These are phyloP conservation scores for Saccharum officinarum DNA, from an alignment of 176 grass and related monocot genomes.

Conservation along the genomic window DNA sequence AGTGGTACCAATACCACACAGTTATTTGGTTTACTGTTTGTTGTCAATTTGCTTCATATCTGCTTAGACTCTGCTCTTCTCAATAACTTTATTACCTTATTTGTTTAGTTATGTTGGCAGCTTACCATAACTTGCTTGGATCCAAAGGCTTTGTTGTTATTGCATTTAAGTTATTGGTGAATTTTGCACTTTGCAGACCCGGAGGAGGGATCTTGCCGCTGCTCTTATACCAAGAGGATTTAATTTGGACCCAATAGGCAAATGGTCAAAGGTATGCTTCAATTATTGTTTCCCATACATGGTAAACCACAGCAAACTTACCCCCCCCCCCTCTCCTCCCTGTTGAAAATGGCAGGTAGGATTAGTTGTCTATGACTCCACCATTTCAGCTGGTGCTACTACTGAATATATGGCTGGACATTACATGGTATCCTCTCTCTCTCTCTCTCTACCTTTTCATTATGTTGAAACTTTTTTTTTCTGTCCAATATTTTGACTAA, in stretches of 20 bases:
- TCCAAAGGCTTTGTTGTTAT: background rate
- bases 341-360: slow-evolving; percentile 73
- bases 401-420: slow-evolving; percentile 99
- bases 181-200: slow-evolving; percentile 54
- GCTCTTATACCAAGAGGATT: slow-evolving; percentile 98
- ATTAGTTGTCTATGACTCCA: slow-evolving; percentile 94
- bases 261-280: slow-evolving; percentile 92
- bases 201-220: slow-evolving; percentile 94
- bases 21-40: background rate
- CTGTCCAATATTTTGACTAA: slow-evolving; percentile 10
- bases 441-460: slow-evolving; percentile 21
- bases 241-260: slow-evolving; percentile 95
- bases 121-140: background rate
- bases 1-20: background rate
- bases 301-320: background rate
- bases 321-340: background rate
- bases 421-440: slow-evolving; percentile 70
- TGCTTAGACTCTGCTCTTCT: background rate
- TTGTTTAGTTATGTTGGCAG: background rate
- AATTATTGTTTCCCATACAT: background rate
- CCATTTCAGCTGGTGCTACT: slow-evolving; percentile 88
- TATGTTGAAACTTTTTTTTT: slow-evolving; percentile 6
- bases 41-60: background rate
- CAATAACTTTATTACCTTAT: background rate
- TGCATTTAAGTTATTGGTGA: background rate